Evolutionary conservation across 352 stramenopile species (phyloP).

Genomic region (Phytophthora nicotianae): DNA sequence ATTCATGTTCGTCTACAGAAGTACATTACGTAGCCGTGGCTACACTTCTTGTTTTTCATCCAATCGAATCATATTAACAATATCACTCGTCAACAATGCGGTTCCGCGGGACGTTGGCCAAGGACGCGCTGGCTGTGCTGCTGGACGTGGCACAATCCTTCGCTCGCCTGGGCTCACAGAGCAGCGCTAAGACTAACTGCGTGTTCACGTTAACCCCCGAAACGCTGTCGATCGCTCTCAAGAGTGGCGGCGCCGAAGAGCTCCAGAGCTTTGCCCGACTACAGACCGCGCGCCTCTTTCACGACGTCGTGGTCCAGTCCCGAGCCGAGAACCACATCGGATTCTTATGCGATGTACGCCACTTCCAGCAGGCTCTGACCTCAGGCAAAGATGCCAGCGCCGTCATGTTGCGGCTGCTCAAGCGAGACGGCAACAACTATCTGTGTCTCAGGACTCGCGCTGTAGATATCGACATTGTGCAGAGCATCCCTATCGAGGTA

Average conservation of each 20-base stretch:
- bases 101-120: constrained; percentile 78
- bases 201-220: constrained; percentile 78
- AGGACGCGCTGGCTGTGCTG: constrained; percentile 78
- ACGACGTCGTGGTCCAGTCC: constrained; percentile 75
- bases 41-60: constrained; percentile 9
- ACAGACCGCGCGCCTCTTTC: constrained; percentile 68
- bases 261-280: constrained; percentile 80
- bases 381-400: constrained; percentile 81
- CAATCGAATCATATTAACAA: constrained; percentile 21
- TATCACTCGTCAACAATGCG: constrained; percentile 47
- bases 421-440: constrained; percentile 76
- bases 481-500: constrained; percentile 85
- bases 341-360: constrained; percentile 75
- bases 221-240: constrained; percentile 66
- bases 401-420: constrained; percentile 85
- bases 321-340: constrained; percentile 82
- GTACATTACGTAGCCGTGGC: too few species aligned
- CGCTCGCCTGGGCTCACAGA: constrained; percentile 60
- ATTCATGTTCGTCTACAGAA: background rate
- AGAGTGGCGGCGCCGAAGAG: constrained; percentile 72
- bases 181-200: constrained; percentile 63
- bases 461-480: constrained; percentile 86
- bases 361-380: constrained; percentile 73
- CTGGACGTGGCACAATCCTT: constrained; percentile 81
- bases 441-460: constrained; percentile 74